Percentiles rank a stretch among this genome's conserved stretches.
phyloP scores from a whole-genome alignment of 2,329 filamentous ascomycete genomes.

The Colletotrichum kahawae region DNA sequence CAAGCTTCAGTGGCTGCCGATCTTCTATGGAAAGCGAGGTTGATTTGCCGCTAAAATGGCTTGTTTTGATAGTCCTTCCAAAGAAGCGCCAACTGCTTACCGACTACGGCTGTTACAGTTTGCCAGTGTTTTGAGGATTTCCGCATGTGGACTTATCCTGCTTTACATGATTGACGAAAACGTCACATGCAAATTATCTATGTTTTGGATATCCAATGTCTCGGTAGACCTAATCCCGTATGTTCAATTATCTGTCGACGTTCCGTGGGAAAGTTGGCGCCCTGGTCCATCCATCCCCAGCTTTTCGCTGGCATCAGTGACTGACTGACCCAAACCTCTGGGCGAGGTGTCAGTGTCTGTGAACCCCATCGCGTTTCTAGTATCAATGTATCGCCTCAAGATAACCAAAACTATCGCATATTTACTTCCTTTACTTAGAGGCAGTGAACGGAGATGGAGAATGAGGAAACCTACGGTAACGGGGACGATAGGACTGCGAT shows the following conservation, averaged over 20 bases:
- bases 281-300: neutral
- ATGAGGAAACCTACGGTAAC: fast-evolving
- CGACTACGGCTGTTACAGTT: neutral
- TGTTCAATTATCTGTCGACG: neutral
- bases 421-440: neutral
- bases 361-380: neutral
- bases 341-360: neutral
- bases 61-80: neutral
- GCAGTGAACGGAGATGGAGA: neutral
- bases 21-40: neutral
- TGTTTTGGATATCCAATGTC: neutral
- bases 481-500: neutral
- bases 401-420: neutral
- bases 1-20: neutral
- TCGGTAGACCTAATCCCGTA: neutral
- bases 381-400: neutral
- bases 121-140: neutral
- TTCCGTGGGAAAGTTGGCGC: neutral
- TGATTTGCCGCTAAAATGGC: neutral
- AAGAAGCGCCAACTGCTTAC: neutral
- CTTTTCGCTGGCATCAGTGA: neutral
- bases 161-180: neutral
- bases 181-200: neutral
- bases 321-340: neutral
- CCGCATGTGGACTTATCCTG: neutral